These are phyloP conservation scores for Pseudogymnoascus verrucosus DNA, from an alignment of 2,329 filamentous ascomycete genomes.

Conservation along the genomic window DNA sequence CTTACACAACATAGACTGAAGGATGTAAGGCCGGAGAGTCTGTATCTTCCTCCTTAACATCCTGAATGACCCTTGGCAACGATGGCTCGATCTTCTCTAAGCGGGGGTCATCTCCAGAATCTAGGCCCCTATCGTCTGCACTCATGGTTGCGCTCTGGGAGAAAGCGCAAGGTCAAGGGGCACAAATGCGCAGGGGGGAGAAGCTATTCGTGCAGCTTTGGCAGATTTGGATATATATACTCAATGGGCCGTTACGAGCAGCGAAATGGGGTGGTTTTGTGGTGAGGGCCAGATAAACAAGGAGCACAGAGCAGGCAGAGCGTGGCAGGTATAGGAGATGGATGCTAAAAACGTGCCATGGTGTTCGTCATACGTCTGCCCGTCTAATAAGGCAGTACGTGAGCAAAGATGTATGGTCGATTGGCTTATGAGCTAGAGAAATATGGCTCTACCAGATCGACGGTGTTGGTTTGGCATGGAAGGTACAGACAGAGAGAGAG, in stretches of 20 bases:
- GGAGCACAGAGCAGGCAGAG: background rate
- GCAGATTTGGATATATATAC: conserved; percentile 1
- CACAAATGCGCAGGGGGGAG: background rate
- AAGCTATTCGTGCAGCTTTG: background rate
- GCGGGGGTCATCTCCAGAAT: conserved; percentile 61
- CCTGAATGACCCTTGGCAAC: conserved; percentile 74
- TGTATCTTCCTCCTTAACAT: conserved; percentile 28
- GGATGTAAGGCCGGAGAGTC: conserved; percentile 41
- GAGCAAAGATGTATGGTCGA: background rate
- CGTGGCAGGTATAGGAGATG: background rate
- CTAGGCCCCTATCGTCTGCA: conserved; percentile 72
- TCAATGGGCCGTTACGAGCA: conserved; percentile 14
- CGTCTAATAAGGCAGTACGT: conserved; percentile 2
- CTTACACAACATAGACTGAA: conserved; percentile 69
- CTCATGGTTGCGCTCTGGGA: conserved; percentile 42
- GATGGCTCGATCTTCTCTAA: conserved; percentile 66
- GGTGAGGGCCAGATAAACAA: background rate
- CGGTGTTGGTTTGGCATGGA: background rate
- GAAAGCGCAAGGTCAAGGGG: conserved; percentile 17
- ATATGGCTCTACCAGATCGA: conserved; percentile 3
- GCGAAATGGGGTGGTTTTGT: conserved; percentile 12
- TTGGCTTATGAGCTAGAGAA: background rate
- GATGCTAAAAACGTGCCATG: background rate
- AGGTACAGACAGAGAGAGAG: background rate
- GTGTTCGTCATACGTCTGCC: conserved; percentile 4